Base-by-base conservation (phyloP, 129 eudicot species). In the Artemisia tridentata region DNA sequence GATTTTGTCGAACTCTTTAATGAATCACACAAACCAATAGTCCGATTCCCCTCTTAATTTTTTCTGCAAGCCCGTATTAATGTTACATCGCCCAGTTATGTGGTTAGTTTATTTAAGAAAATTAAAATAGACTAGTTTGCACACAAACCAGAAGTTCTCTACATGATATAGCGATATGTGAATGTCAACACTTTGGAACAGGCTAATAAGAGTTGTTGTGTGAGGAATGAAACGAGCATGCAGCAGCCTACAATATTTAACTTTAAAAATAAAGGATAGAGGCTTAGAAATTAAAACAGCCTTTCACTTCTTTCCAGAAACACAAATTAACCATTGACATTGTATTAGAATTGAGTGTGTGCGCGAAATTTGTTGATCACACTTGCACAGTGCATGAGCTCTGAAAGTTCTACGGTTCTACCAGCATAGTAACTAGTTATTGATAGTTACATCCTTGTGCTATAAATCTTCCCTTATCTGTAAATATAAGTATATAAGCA, bases 71-170 rank as follows among this genome's bases (percentile, higher is more conserved):
- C 2, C 11, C 10, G 10, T n/a, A 38, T 38, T 7, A 7, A 7
- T 38, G 11, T 38, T 38, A 38, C 45, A 38, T 38, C 45, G 2
- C 45, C 11, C 45, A 38, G 7, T 54, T 71, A 71, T 21, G 5
- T 19, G 21, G 20, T 71, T 71, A 45, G 25, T 58, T 57, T 58
- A 16, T n/a, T 11, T 17, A 29, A 72, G n/a, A 60, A 72, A 27
- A 34, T 1, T 19, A 59, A 46, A 46, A 12, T 10, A 46, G 68
- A 41, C 53, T 64, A 3, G 38, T 51, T 38, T 71, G 13, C 19
- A 7, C 23, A 20, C 41, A 56, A 19, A 51, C 14, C 4, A 31
- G 6, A 31, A 31, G 3, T 31, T 59, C 14, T 46, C 31, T 60
- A 57, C 34, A n/a, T 0, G 17, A 51, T 51, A 5, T 11, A 3